phyloP scores from a whole-genome alignment of 2,329 filamentous ascomycete species.

The Fusarium ambrosium region DNA sequence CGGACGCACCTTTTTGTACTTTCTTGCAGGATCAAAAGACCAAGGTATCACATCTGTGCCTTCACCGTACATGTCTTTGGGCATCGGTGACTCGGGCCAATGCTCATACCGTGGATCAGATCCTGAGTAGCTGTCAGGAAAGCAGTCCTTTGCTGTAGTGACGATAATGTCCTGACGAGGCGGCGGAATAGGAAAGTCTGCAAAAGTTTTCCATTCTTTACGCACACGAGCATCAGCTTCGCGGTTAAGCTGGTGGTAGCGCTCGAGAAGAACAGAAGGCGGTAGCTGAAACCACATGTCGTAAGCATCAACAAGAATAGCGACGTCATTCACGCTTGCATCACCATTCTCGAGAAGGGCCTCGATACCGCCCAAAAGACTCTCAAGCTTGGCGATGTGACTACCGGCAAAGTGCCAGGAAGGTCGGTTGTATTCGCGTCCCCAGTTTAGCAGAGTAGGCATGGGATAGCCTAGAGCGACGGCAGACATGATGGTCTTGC shows the following conservation, averaged over 20 bases:
- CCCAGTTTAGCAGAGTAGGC: slow-evolving; percentile 55
- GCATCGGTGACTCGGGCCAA: slow-evolving; percentile 54
- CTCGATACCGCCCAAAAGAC: slow-evolving; percentile 49
- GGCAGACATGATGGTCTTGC: slow-evolving; percentile 56
- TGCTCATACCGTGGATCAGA: slow-evolving; percentile 54
- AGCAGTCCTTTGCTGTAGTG: slow-evolving; percentile 54
- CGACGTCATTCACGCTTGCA: slow-evolving; percentile 50
- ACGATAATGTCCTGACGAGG: slow-evolving; percentile 52
- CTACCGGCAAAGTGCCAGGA: slow-evolving; percentile 56
- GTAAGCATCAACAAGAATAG: slow-evolving; percentile 55
- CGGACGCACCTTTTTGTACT: slow-evolving; percentile 51
- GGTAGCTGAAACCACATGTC: slow-evolving; percentile 58
- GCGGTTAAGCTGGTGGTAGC: slow-evolving; percentile 53
- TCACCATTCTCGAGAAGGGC: slow-evolving; percentile 44
- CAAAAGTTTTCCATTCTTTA: slow-evolving; percentile 40
- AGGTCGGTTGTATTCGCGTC: slow-evolving; percentile 54
- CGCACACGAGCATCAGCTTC: slow-evolving; percentile 50
- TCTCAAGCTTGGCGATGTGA: slow-evolving; percentile 56
- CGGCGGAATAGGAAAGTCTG: slow-evolving; percentile 47
- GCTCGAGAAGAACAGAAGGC: slow-evolving; percentile 53
- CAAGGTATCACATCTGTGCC: slow-evolving; percentile 49
- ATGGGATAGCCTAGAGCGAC: slow-evolving; percentile 55
- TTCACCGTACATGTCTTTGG: slow-evolving; percentile 51
- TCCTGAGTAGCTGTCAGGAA: slow-evolving; percentile 50
- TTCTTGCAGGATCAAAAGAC: slow-evolving; percentile 50